Evolutionary conservation across 192 early-diverging fungal genomes (phyloP).

Genomic region (Coemansia sp.): DNA sequence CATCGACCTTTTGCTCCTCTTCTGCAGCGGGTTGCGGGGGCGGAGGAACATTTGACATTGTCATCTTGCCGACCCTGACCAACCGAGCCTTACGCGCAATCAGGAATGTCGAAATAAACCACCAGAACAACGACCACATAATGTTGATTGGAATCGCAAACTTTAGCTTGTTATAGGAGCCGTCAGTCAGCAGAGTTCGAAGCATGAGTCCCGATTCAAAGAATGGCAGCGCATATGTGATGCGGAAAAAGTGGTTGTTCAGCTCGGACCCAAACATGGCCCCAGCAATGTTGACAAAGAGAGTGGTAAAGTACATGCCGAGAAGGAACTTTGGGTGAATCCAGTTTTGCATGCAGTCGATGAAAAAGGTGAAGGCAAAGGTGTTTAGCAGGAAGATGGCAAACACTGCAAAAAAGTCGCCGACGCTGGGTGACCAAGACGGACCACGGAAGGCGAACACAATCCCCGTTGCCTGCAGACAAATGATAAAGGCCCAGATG

Average conservation of each 20-base stretch:
- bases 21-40: slow-evolving; percentile 11
- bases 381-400: slow-evolving; percentile 46
- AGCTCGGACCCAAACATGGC: slow-evolving; percentile 50
- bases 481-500: slow-evolving; percentile 31
- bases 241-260: slow-evolving; percentile 53
- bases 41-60: slow-evolving; percentile 50
- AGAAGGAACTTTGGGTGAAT: slow-evolving; percentile 47
- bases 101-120: slow-evolving; percentile 45
- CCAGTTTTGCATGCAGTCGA: slow-evolving; percentile 53
- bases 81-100: slow-evolving; percentile 48
- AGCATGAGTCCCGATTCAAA: slow-evolving; percentile 28
- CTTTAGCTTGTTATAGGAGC: slow-evolving; percentile 35
- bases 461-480: slow-evolving; percentile 36
- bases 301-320: slow-evolving; percentile 37
- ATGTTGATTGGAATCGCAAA: slow-evolving; percentile 38
- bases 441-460: slow-evolving; percentile 43
- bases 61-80: slow-evolving; percentile 31
- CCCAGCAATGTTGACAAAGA: slow-evolving; percentile 46
- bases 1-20: background rate
- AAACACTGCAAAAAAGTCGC: slow-evolving; percentile 46
- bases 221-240: slow-evolving; percentile 45
- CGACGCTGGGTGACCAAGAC: slow-evolving; percentile 34
- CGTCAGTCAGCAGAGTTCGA: slow-evolving; percentile 36
- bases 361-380: slow-evolving; percentile 44
- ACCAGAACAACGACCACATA: slow-evolving; percentile 35